A percentile compares a stretch with the other conserved stretches of the same genome.
These are phyloP conservation scores for Aspergillus ochraceoroseus DNA, from an alignment of 2,329 filamentous ascomycete species.

Conservation along the genomic window DNA sequence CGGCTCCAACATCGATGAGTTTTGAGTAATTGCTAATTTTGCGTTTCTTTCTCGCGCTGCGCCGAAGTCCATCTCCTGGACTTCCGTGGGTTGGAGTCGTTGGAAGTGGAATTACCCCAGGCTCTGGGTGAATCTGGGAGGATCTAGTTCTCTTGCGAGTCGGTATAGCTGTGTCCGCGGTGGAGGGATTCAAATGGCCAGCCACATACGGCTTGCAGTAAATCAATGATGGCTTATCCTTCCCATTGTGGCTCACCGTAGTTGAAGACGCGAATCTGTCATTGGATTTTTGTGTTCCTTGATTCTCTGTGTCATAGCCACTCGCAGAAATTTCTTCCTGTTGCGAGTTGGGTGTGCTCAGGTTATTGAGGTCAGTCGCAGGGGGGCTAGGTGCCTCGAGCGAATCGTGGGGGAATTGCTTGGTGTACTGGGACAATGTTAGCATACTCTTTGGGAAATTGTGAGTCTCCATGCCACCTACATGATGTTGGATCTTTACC, in stretches of 20 bases:
- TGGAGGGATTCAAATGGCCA: too few species aligned
- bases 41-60: conserved; percentile 25
- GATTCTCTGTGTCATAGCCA: conserved; percentile 2
- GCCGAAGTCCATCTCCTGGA: conserved; percentile 13
- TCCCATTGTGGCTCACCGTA: conserved; percentile 6
- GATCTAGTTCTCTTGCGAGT: conserved; percentile 11
- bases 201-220: not conserved
- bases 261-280: conserved; percentile 4
- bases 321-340: not conserved
- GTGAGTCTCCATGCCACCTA: conserved; percentile 16
- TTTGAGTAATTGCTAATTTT: conserved; percentile 33
- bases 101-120: conserved; percentile 1
- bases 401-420: conserved; percentile 1
- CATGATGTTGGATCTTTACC: conserved; percentile 33
- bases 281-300: conserved; percentile 1
- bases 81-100: conserved; percentile 4
- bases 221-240: conserved; percentile 6
- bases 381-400: conserved; percentile 5
- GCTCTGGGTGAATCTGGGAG: conserved; percentile 3
- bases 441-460: not conserved
- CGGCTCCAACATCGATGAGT: conserved; percentile 29
- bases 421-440: conserved; percentile 16
- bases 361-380: conserved; percentile 3
- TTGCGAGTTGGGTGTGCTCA: conserved; percentile 2
- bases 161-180: conserved; percentile 1